Base-by-base conservation (phyloP, 345 rosid genomes). In the Aquilaria malaccensis region DNA sequence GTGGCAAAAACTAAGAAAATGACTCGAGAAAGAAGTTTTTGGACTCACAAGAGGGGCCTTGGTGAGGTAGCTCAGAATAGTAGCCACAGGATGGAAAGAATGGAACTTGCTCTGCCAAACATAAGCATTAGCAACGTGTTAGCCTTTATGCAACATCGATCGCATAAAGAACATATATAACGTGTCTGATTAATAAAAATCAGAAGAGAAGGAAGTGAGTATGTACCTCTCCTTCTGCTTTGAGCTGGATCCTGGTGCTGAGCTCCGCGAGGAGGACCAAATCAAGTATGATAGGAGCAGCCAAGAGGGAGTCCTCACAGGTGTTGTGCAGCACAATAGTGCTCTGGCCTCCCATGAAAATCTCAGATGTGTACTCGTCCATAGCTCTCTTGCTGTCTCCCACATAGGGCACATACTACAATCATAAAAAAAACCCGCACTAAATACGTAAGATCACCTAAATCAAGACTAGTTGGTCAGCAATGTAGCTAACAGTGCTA, bases 361-460 rank as follows among this genome's bases (percentile, higher is more conserved):
- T 90, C 83, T 94, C 99, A 45, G 99, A 94, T 45, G 92, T 88
- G 81, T 90, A 94, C 76, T 94, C 99, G 69, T 94, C 99, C 97
- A 90, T 86, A 45, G 99, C 99, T 63, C 97, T 85, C 88, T 94
- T 90, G 85, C 97, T 87, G 72, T 94, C 99, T n/a, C 80, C 97
- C 3, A 94, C 96, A 71, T 84, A 90, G 2, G 97, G 97, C 71
- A 94, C 97, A 67, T 94, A 86, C 99, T 92, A 31, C 67, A 77
- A 52, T 9, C 6, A 62, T 54, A 65, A 37, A 4, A 37, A 52
- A 52, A 53, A 57, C 9, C 68, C 33, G 68, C 22, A 22, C 22
- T 22, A 22, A 22, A 22, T 22, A 54, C 41, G 59, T 30, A 59
- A 13, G 43, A 9, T 37, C 7, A 9, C 43, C 22, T 2, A 52